phyloP scores from a whole-genome alignment of 2,329 filamentous ascomycete genomes.

The Pseudogymnoascus destructans region DNA sequence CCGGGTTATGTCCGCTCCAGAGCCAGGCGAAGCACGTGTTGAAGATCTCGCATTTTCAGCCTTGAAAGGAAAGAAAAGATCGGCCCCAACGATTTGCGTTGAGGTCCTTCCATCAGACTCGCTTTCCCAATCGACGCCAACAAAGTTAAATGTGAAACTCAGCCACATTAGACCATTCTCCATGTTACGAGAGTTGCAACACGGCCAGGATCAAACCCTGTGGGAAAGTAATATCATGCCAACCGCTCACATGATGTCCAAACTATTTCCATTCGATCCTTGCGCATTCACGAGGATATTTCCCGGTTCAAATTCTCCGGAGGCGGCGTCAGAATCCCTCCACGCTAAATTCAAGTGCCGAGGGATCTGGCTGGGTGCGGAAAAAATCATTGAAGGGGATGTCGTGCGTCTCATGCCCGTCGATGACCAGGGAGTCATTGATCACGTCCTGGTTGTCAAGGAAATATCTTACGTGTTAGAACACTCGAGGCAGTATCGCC shows the following conservation, averaged over 20 bases:
- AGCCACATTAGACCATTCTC: constrained; percentile 1
- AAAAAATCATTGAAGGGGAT: constrained; percentile 9
- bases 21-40: not conserved
- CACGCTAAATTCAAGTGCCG: constrained; percentile 2
- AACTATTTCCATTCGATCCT: not conserved
- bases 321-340: not conserved
- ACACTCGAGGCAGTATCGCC: not conserved
- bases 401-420: not conserved
- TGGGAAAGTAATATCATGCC: constrained; percentile 6
- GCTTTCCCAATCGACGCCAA: not conserved
- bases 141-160: not conserved
- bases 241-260: not conserved
- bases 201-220: not conserved
- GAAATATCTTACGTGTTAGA: constrained; percentile 2
- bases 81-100: not conserved
- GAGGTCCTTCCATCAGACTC: constrained; percentile 5
- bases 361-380: not conserved
- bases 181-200: constrained; percentile 5
- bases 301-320: not conserved
- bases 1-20: not conserved
- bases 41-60: not conserved
- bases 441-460: not conserved
- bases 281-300: not conserved
- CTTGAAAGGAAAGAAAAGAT: not conserved
- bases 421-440: not conserved